Evolutionary conservation across 768 basidiomycete genomes (phyloP), one percentile per base, ranked within the genome.

Genomic region (Holtermanniella nyarrowii): DNA sequence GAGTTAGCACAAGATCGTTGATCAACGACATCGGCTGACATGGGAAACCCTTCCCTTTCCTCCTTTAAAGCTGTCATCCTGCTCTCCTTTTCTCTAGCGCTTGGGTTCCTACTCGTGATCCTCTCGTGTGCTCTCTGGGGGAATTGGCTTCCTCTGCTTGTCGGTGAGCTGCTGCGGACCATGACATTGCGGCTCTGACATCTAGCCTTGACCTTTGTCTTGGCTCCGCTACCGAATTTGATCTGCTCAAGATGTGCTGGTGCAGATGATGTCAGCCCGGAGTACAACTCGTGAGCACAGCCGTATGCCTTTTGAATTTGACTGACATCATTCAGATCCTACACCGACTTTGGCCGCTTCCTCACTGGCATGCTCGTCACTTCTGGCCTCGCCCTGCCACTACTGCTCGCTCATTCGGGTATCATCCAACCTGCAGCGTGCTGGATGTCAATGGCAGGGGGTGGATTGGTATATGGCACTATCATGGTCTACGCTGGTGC

Each of bases 61-160:
- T 43, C 39, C 25, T 49, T 26, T 27, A 21, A 18, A 96, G 91
- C 89, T 66, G 90, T 97, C 58, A 90, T 97, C 62, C 78, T 96
- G 48, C 82, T 99, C 43, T 91, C 95, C 1, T 96, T 99, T 74
- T 88, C 96, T 48, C 83, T 99, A 46, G 95, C 95, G 4, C 79
- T 93, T 14, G 95, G 95, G n/a, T 99, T 99, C 76, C 75, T 99
- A 52, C 80, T 97, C 66, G 87, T 97, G 66, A 99, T 99, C 71
- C 82, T 99, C 21, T 88, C 88, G 1, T 97, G 95, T 69, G 95
- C 95, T 5, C 76, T 97, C 25, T 97, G 85, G 84, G 75, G 81
- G 13, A 99, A 99, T 71, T 99, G 95, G 95, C 77, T 97, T 20
- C 95, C 95, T 26, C 77, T 99, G 46, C 78, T 97, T 58, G 93